Percentiles rank a stretch among this genome's conserved stretches.
Evolutionary conservation across 306 rosid species (phyloP).

Genomic region (Sindora glabra): DNA sequence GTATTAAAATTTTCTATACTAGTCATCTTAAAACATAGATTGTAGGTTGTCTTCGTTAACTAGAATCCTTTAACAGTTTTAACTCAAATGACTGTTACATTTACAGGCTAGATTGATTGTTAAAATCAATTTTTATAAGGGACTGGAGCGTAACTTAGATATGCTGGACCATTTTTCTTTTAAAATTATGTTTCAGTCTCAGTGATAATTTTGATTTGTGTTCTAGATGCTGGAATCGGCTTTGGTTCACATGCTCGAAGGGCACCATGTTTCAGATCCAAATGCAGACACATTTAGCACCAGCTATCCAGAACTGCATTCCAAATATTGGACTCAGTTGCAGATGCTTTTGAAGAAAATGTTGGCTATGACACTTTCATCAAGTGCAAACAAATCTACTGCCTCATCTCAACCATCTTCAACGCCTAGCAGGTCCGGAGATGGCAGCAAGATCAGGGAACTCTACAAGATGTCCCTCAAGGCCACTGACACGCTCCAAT

Average conservation of each 20-base stretch:
- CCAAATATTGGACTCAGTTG: conserved; percentile 72
- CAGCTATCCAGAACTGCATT: conserved; percentile 46
- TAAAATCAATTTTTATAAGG: too few relatives aligned
- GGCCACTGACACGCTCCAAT: conserved; percentile 41
- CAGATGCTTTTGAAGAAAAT: conserved; percentile 85
- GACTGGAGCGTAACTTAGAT: too few relatives aligned
- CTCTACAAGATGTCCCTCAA: conserved; percentile 76
- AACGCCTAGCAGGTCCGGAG: conserved; percentile 41
- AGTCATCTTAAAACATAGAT: too few relatives aligned
- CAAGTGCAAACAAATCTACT: conserved; percentile 35
- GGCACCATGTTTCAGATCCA: conserved; percentile 51
- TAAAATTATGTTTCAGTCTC: too few relatives aligned
- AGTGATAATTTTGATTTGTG: not conserved
- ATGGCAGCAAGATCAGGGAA: conserved; percentile 66
- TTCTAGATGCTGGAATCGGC: conserved; percentile 81
- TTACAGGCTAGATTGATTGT: too few relatives aligned
- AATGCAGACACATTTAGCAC: conserved; percentile 32
- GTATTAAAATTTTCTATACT: too few relatives aligned
- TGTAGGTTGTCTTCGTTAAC: too few relatives aligned
- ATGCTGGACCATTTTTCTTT: too few relatives aligned
- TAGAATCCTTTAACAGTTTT: too few relatives aligned
- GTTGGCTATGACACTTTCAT: conserved; percentile 45
- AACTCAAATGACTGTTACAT: too few relatives aligned
- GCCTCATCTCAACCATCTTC: conserved; percentile 37
- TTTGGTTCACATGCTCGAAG: conserved; percentile 76